Conservation (phyloP, 208 protist genomes). For the Baffinella frigidus region DNA sequence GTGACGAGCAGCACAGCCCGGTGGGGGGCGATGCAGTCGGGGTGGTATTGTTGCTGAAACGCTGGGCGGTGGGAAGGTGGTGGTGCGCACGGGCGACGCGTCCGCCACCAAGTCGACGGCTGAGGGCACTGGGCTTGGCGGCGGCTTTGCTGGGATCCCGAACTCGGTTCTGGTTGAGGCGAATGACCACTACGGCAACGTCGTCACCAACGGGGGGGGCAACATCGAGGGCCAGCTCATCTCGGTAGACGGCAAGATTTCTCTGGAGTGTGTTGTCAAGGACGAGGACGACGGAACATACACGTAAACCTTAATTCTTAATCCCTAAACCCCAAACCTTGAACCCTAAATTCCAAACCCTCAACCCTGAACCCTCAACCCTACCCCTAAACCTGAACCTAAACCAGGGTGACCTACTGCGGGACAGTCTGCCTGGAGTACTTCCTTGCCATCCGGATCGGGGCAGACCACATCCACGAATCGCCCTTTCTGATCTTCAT, state of each 20-base stretch:
- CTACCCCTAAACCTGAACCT: too few relatives aligned
- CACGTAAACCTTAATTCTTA: too few relatives aligned
- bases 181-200: constrained; percentile 52
- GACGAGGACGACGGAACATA: constrained; percentile 30
- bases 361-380: too few relatives aligned
- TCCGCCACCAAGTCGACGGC: not conserved
- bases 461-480: constrained; percentile 38
- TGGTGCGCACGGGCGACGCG: not conserved
- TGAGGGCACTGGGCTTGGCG: constrained; percentile 16
- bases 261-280: not conserved
- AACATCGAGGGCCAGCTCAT: not conserved
- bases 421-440: not conserved
- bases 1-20: too few relatives aligned
- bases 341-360: too few relatives aligned
- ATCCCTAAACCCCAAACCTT: too few relatives aligned
- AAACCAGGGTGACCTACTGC: constrained; percentile 2
- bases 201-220: constrained; percentile 5
- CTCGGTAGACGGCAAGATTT: not conserved
- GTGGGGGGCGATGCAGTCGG: too few relatives aligned
- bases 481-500: constrained; percentile 37
- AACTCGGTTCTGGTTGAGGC: constrained; percentile 28
- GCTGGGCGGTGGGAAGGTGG: too few relatives aligned
- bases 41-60: too few relatives aligned
- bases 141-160: not conserved
- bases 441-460: constrained; percentile 22